Evolutionary conservation across 176 grass and related monocot species (phyloP), one percentile per base, ranked within the genome.

Genomic region (Triticum dicoccoides): DNA sequence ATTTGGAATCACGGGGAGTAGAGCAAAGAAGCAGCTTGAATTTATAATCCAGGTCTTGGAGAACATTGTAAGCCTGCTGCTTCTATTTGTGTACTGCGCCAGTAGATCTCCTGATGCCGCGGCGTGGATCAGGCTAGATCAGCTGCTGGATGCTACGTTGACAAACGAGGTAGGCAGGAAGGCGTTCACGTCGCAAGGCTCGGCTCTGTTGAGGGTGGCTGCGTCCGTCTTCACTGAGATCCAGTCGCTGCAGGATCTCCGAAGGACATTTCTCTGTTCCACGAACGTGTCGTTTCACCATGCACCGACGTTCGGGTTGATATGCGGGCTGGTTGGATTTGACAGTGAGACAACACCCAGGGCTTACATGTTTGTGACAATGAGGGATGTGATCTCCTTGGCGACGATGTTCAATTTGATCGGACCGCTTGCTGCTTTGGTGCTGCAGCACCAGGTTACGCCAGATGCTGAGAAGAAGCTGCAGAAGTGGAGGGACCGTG

Each of bases 351-450:
- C 68, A 1, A 66, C 84, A 1, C 93, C 95, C 74, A 58, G 90
- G 0, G 88, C 88, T 25, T 94, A 98, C 77, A 83, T 98, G 69
- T 95, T 94, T 59, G 75, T 94, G 5, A 89, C 91, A 0, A 94
- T 95, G 96, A 89, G 91, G 84, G 90, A 98, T 86, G 93, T 92
- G 24, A 88, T 95, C 56, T 98, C 91, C 18, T 90, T 86, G 0
- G 96, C 96, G 0, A 95, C 93, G 2, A 90, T 91, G 87, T 61
- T 98, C 13, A 98, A 95, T 86, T 38, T 98, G 88, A 89, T 95
- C 7, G 91, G 96, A 1, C 93, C 93, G 1, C 90, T 98, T 67
- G 96, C 89, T 24, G 93, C 91, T 51, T 95, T 86, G 3, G 90
- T 89, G 39, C 86, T 95, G 81, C 96, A 98, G 74, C 88, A 95